Base-by-base conservation (phyloP, 1,284 basidiomycete genomes). In the Mycosarcoma mackinlayi region DNA sequence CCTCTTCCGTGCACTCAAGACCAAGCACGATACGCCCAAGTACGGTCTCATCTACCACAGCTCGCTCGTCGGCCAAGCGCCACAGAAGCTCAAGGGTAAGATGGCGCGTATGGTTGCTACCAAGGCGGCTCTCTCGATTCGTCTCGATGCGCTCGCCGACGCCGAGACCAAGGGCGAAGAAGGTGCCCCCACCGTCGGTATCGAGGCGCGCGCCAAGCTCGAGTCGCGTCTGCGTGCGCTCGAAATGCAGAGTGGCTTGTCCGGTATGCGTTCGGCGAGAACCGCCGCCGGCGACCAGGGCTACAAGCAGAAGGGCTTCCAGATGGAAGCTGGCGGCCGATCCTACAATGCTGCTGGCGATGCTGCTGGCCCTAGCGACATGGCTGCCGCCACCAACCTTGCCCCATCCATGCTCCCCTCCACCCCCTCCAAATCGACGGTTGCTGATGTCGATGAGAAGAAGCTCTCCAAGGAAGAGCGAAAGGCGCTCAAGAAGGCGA, bases 71-170 rank as follows among this genome's bases (percentile, higher is more conserved):
- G 96, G 95, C 34, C 94, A 96, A 86, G 95, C 96, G 53, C 93
- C 95, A 47, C 93, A 94, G 74, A 97, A 97, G 86, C 88, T 97
- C 72, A 98, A 98, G 88, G 96, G 95, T 80, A 98, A 98, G 86
- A 98, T 98, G 95, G 96, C 96, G 13, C 91, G 96, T 76, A 98
- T 98, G 95, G 93, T 98, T 27, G 94, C 95, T 34, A 98, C 95
- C 64, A 80, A 80, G 86, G 90, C 95, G 4, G 92, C 95, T 1
- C 88, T 98, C 10, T 96, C 94, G 5, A 93, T 95, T 78, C 93
- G 95, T 84, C 91, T 98, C 39, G 95, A 98, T 77, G 95, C 95
- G 6, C 89, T 98, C 39, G 91, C 94, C 24, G 94, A 97, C 73
- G 87, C 90, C 23, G 93, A 97, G 66, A 91, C 89, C 79, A 96